Percentiles rank a stretch among this genome's conserved stretches.
phyloP scores from a whole-genome alignment of 495 filamentous ascomycete species.

The Lineolata rhizophorae region DNA sequence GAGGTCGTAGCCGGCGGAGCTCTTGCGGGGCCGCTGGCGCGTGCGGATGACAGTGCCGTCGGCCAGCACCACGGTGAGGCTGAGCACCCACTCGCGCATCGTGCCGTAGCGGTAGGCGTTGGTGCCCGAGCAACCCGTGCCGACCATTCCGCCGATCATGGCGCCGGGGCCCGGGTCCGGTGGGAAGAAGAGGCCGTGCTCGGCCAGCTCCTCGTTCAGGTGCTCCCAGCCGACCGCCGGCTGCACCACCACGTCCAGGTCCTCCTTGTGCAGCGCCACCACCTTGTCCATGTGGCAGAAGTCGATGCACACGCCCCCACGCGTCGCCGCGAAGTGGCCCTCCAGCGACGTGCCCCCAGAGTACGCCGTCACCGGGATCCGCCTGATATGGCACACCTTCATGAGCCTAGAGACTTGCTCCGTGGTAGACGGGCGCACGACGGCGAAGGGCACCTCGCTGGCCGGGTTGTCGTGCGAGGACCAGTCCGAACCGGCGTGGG shows the following conservation, averaged over 20 bases:
- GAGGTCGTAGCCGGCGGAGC: slow-evolving; percentile 70
- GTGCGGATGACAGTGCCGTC: slow-evolving; percentile 89
- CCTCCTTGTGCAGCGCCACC: slow-evolving; percentile 43
- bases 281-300: slow-evolving; percentile 60
- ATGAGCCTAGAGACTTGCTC: slow-evolving; percentile 40
- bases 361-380: slow-evolving; percentile 55
- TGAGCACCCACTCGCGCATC: slow-evolving; percentile 91
- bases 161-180: slow-evolving; percentile 65
- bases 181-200: slow-evolving; percentile 57
- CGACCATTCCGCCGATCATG: slow-evolving; percentile 92
- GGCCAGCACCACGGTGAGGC: slow-evolving; percentile 75
- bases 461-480: slow-evolving; percentile 36
- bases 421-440: slow-evolving; percentile 16
- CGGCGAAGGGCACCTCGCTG: slow-evolving; percentile 15
- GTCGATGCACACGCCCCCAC: slow-evolving; percentile 57
- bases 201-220: slow-evolving; percentile 47
- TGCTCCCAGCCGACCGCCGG: slow-evolving; percentile 62
- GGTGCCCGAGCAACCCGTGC: slow-evolving; percentile 81
- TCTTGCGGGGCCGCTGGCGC: slow-evolving; percentile 52
- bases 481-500: slow-evolving; percentile 74
- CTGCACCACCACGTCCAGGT: slow-evolving; percentile 65
- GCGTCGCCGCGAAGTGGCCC: slow-evolving; percentile 54
- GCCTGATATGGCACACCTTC: slow-evolving; percentile 47
- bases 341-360: slow-evolving; percentile 62
- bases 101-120: slow-evolving; percentile 89